Evolutionary conservation across 345 rosid genomes (phyloP).

Genomic region (Combretum micranthum): DNA sequence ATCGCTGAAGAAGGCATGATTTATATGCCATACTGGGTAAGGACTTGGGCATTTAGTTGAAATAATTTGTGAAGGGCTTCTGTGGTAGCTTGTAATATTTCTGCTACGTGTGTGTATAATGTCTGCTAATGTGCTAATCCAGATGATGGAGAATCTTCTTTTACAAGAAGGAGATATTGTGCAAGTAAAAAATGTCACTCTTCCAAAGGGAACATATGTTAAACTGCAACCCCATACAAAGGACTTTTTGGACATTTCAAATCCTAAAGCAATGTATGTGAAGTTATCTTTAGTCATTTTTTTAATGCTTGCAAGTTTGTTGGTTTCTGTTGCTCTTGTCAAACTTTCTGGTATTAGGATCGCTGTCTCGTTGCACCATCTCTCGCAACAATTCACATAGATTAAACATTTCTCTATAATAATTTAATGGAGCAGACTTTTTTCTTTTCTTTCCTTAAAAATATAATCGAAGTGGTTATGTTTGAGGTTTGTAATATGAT

Average conservation of each 20-base stretch:
- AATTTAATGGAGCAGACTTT: no score
- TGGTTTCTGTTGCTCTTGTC: neutral
- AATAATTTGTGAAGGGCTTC: neutral
- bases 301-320: neutral
- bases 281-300: constrained; percentile 1
- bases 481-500: no score
- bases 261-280: constrained; percentile 96
- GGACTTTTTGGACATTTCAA: constrained; percentile 91
- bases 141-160: constrained; percentile 99
- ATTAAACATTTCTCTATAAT: no score
- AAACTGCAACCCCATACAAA: constrained; percentile 95
- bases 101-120: constrained; percentile 7
- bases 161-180: constrained; percentile 93
- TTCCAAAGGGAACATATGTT: constrained; percentile 95
- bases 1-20: constrained; percentile 99
- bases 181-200: constrained; percentile 77
- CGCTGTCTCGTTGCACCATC: neutral
- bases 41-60: constrained; percentile 7
- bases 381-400: no score
- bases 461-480: no score
- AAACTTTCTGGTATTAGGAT: neutral
- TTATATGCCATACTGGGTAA: constrained; percentile 98
- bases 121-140: constrained; percentile 12
- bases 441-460: no score
- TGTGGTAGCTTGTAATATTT: neutral